phyloP scores from a whole-genome alignment of 2,329 filamentous ascomycete species.

The Fusarium sarcochroum region DNA sequence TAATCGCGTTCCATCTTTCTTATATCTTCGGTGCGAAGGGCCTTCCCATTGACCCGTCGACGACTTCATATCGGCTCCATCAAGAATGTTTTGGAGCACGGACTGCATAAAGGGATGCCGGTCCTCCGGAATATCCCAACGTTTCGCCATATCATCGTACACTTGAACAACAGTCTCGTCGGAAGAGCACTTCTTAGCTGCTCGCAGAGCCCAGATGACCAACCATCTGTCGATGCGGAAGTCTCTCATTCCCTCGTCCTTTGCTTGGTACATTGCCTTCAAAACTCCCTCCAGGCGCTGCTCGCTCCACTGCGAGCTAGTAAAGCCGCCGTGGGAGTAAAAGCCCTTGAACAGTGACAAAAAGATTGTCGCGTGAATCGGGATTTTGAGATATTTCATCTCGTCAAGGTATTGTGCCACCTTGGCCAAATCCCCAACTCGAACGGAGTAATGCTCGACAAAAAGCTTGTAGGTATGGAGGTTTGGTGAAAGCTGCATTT shows the following conservation, averaged over 20 bases:
- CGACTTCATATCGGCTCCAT: constrained; percentile 52
- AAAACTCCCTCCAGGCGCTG: constrained; percentile 78
- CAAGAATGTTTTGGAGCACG: constrained; percentile 60
- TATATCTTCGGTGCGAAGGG: constrained; percentile 41
- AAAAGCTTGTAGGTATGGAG: constrained; percentile 84
- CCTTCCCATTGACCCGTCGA: constrained; percentile 45
- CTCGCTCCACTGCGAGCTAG: constrained; percentile 78
- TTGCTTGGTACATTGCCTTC: constrained; percentile 71
- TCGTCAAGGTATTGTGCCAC: constrained; percentile 82
- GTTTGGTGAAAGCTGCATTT: constrained; percentile 78
- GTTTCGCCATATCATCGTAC: constrained; percentile 64
- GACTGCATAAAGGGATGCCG: constrained; percentile 63
- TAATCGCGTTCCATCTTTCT: constrained; percentile 50
- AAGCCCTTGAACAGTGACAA: constrained; percentile 89
- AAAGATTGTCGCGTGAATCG: constrained; percentile 82
- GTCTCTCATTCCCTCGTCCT: constrained; percentile 61
- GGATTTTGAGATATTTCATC: constrained; percentile 79
- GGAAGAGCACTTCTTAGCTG: constrained; percentile 73
- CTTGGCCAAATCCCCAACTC: constrained; percentile 78
- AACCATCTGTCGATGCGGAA: constrained; percentile 73
- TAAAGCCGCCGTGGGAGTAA: constrained; percentile 75
- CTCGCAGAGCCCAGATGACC: constrained; percentile 71
- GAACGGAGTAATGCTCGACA: constrained; percentile 79
- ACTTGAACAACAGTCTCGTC: constrained; percentile 66
- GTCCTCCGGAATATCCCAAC: constrained; percentile 61